Conservation (phyloP, 495 filamentous ascomycete species). For the Extremus antarcticus region DNA sequence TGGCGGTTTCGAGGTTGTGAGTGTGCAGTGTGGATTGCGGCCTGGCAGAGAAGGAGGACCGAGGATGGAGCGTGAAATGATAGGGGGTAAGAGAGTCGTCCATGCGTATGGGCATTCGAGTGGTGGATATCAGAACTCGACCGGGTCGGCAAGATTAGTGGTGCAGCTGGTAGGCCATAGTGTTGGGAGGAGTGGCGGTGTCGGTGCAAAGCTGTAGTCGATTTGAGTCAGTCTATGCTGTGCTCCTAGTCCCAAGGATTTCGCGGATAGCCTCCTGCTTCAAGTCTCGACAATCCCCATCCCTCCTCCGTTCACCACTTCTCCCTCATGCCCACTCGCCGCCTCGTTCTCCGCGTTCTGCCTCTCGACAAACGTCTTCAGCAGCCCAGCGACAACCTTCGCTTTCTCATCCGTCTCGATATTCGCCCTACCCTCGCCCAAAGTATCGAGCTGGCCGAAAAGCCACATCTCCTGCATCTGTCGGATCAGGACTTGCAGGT, state of each 20-base stretch:
- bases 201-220: slow-evolving; percentile 3
- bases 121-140: slow-evolving; percentile 22
- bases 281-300: neutral
- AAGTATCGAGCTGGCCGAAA: slow-evolving; percentile 56
- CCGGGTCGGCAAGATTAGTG: slow-evolving; percentile 16
- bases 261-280: too few species aligned
- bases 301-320: neutral
- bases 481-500: slow-evolving; percentile 51
- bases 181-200: neutral
- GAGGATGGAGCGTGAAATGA: slow-evolving; percentile 26
- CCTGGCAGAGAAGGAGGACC: slow-evolving; percentile 30
- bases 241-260: too few species aligned
- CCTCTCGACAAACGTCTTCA: slow-evolving; percentile 18
- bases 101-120: slow-evolving; percentile 25
- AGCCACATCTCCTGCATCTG: slow-evolving; percentile 65
- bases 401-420: slow-evolving; percentile 44
- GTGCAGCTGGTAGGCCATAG: slow-evolving; percentile 10
- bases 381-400: slow-evolving; percentile 37
- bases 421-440: slow-evolving; percentile 35
- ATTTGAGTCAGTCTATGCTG: too few species aligned
- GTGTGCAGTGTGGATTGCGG: slow-evolving; percentile 32
- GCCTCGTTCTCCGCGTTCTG: neutral
- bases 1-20: slow-evolving; percentile 31
- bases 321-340: too few species aligned
- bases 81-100: slow-evolving; percentile 18